These are phyloP conservation scores for Brassica rapa DNA, from an alignment of 345 rosid genomes.

Conservation along the genomic window DNA sequence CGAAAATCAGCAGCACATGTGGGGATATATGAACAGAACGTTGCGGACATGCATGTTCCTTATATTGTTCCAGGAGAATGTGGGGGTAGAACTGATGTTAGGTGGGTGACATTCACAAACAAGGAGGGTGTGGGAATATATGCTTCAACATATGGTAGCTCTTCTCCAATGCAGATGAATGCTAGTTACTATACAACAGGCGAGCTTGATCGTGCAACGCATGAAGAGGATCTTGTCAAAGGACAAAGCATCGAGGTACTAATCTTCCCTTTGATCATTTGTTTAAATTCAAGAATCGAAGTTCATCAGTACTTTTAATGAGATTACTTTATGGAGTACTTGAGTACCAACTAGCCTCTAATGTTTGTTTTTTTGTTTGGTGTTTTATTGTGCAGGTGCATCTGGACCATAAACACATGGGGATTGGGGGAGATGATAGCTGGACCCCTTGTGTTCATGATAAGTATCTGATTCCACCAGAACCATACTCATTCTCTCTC, in stretches of 20 bases:
- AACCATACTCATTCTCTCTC: slow-evolving; percentile 69
- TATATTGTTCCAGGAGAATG: slow-evolving; percentile 92
- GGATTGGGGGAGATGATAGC: slow-evolving; percentile 96
- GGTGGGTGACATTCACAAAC: slow-evolving; percentile 83
- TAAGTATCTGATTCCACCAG: slow-evolving; percentile 71
- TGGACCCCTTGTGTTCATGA: slow-evolving; percentile 86
- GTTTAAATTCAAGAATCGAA: too few relatives aligned
- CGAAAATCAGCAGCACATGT: slow-evolving; percentile 94
- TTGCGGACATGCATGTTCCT: slow-evolving; percentile 87
- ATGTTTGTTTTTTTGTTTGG: background rate
- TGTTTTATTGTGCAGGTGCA: slow-evolving; percentile 63
- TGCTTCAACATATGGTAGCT: slow-evolving; percentile 70
- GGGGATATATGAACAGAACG: slow-evolving; percentile 61
- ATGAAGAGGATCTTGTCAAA: slow-evolving; percentile 65
- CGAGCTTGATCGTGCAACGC: slow-evolving; percentile 81
- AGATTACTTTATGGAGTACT: background rate
- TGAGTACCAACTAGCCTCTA: background rate
- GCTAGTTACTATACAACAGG: slow-evolving; percentile 73
- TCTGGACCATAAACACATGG: slow-evolving; percentile 99
- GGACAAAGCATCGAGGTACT: slow-evolving; percentile 81
- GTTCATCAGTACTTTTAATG: too few relatives aligned
- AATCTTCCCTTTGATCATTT: background rate
- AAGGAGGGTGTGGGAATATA: slow-evolving; percentile 76
- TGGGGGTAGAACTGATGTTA: slow-evolving; percentile 89
- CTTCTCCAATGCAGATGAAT: slow-evolving; percentile 92